Percentiles rank a stretch among this genome's conserved stretches.
Conservation (phyloP, 1,284 basidiomycete genomes). For the Leccinum fallax region DNA sequence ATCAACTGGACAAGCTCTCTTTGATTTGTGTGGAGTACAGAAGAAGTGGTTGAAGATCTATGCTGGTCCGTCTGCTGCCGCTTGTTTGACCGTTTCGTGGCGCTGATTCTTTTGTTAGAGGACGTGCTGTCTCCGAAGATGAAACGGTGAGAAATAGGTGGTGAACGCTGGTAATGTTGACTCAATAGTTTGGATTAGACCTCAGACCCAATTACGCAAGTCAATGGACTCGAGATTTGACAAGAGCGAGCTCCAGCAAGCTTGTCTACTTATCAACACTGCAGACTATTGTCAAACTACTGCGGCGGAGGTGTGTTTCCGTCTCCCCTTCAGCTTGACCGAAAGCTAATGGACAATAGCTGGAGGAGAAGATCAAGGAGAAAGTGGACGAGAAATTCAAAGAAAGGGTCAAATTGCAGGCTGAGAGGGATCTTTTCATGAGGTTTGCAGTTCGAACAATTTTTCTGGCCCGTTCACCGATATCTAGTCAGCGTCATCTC, state of each 20-base stretch:
- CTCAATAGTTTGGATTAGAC: conserved; percentile 30
- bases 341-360: conserved; percentile 44
- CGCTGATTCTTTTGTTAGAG: conserved; percentile 49
- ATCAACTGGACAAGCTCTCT: conserved; percentile 80
- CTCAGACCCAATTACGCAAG: conserved; percentile 51
- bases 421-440: conserved; percentile 87
- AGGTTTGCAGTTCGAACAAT: conserved; percentile 49
- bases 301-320: conserved; percentile 67
- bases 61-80: conserved; percentile 62
- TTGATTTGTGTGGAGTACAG: conserved; percentile 78
- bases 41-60: conserved; percentile 95
- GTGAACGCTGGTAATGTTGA: background rate
- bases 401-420: conserved; percentile 80
- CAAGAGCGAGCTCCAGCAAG: conserved; percentile 71
- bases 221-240: conserved; percentile 82
- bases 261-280: conserved; percentile 91
- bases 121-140: conserved; percentile 78
- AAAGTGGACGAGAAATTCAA: conserved; percentile 78
- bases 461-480: conserved; percentile 8
- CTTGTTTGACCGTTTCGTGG: conserved; percentile 1
- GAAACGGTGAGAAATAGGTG: conserved; percentile 53
- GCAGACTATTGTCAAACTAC: conserved; percentile 98
- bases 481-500: conserved; percentile 70
- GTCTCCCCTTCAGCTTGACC: background rate
- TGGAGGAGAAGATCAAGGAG: conserved; percentile 89